phyloP scores from a whole-genome alignment of 192 early-diverging fungal species.

The Backusella tuberculispora region DNA sequence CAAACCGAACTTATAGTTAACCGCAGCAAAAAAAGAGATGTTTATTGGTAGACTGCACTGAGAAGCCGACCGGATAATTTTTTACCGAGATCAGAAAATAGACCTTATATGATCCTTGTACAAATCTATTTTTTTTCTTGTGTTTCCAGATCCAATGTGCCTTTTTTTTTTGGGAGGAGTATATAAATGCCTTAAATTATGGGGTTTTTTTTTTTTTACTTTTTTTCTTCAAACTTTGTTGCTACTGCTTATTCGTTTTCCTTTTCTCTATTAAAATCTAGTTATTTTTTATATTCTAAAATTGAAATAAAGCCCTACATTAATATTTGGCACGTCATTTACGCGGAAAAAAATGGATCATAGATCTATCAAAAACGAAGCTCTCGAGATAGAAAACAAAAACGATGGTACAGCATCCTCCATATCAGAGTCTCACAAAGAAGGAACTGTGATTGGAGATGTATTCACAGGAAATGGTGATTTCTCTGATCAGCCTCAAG shows the following conservation, averaged over 20 bases:
- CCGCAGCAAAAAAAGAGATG: too few relatives aligned
- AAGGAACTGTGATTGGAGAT: conserved; percentile 1
- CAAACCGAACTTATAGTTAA: too few relatives aligned
- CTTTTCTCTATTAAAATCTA: background rate
- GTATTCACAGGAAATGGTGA: background rate
- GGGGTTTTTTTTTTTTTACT: background rate
- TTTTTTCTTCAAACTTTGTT: background rate
- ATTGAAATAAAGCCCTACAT: background rate
- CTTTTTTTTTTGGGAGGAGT: background rate
- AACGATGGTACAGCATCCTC: background rate
- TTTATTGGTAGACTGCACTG: too few relatives aligned
- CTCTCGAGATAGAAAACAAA: background rate
- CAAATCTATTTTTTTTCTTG: conserved; percentile 11
- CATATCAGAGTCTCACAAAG: background rate
- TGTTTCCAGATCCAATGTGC: conserved; percentile 6
- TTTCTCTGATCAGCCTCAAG: background rate
- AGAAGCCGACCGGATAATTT: background rate
- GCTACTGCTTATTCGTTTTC: background rate
- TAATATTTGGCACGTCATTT: background rate
- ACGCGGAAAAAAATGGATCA: background rate
- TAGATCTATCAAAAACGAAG: background rate
- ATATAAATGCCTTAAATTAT: background rate
- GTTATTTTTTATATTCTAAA: background rate
- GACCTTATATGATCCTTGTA: background rate
- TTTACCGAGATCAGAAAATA: background rate